Base-by-base conservation (phyloP, 768 basidiomycete genomes). In the Gloeopeniophorella convolvens region DNA sequence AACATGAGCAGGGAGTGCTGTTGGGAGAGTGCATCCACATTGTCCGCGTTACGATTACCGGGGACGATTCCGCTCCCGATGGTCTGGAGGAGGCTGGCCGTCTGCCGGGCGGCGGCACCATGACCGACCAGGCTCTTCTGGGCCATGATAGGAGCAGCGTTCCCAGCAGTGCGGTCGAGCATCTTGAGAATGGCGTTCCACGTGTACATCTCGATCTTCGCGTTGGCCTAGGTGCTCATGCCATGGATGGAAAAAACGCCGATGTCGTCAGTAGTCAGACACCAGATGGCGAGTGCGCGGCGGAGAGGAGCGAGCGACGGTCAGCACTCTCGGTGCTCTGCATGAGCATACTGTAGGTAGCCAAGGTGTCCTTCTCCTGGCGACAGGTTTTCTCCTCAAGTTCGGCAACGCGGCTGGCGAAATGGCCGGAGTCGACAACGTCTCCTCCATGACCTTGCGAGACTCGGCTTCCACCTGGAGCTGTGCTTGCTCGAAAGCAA, bases 101-200 rank as follows among this genome's bases (percentile, higher is more conserved):
- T 80, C 70, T 93, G 90, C 95, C 93, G 97, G 2, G 93, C 89
- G 46, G 95, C 95, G n/a, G 96, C 90, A 54, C 95, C 96, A 67
- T 99, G 95, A 54, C 96, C 96, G 26, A 95, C 85, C 42, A 99
- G 76, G 66, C 87, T 91, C 78, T 99, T 99, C 69, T 98, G 96
- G 2, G 96, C 92, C 67, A 98, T 86, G 62, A 96, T 83, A 4
- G 96, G 96, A 40, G 95, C 84, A n/a, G 94, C 93, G 66, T 98
- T 98, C 46, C 96, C 95, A 32, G 83, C 80, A 6, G 91, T 89
- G 55, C 96, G 90, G 32, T 82, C 80, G 57, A 97, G 83, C 35
- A 80, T 78, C n/a, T 78, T 80, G 70, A 99, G 86, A 64, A 96
- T 84, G 52, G 91, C 83, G 66, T 98, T 93, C 89, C 95, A 98